Conservation (phyloP, 352 stramenopile species). For the Globisporangium barbulae region DNA sequence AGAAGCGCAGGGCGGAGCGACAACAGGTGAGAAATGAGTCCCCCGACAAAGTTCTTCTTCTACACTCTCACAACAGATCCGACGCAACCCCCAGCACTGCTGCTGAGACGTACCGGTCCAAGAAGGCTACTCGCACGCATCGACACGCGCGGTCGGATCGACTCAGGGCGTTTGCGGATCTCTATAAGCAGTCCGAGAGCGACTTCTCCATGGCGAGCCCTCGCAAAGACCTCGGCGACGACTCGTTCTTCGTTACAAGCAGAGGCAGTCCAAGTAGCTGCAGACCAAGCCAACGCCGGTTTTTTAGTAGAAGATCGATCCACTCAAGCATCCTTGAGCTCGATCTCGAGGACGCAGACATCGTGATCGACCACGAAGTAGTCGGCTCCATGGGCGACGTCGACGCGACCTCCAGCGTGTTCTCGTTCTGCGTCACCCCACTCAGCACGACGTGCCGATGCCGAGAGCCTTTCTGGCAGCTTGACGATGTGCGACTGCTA, state of each 20-base stretch:
- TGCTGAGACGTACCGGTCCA: neutral
- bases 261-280: neutral
- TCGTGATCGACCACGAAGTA: neutral
- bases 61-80: neutral
- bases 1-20: conserved; percentile 45
- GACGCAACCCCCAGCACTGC: neutral
- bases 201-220: conserved; percentile 3
- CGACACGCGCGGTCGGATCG: neutral
- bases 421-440: conserved; percentile 16
- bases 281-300: neutral
- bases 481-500: conserved; percentile 59
- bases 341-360: conserved; percentile 14
- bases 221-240: neutral
- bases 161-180: neutral
- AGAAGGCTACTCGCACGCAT: neutral
- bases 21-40: conserved; percentile 6
- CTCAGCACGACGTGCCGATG: neutral
- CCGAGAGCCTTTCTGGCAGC: conserved; percentile 26
- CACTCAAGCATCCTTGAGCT: conserved; percentile 18
- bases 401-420: conserved; percentile 10
- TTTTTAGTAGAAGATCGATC: neutral
- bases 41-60: neutral
- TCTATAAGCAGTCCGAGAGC: neutral
- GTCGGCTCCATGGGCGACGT: conserved; percentile 2
- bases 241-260: neutral